Evolutionary conservation across 768 basidiomycete species (phyloP).

Genomic region (Coprinellus micaceus): DNA sequence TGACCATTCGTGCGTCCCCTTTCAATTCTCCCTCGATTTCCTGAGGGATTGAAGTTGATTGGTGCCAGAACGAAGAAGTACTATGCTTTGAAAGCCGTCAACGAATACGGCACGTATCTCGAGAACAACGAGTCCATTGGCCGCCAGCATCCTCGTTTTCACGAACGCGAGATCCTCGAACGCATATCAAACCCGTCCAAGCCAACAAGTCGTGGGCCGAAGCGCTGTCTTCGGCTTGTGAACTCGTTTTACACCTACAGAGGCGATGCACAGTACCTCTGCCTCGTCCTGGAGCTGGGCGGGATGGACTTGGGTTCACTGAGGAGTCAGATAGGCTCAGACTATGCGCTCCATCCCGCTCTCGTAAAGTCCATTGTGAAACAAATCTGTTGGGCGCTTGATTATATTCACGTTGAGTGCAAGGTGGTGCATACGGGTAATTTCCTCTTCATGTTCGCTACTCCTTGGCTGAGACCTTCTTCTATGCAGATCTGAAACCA

Average conservation of each 20-base stretch:
- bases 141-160: slow-evolving; percentile 40
- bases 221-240: slow-evolving; percentile 70
- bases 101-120: slow-evolving; percentile 21
- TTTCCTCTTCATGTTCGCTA: not conserved
- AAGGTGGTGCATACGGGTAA: slow-evolving; percentile 65
- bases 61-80: slow-evolving; percentile 31
- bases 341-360: slow-evolving; percentile 34
- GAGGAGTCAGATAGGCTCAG: slow-evolving; percentile 38
- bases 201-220: slow-evolving; percentile 48
- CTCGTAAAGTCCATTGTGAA: slow-evolving; percentile 55
- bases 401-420: slow-evolving; percentile 52
- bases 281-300: slow-evolving; percentile 82
- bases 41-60: not conserved
- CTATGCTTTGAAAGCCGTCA: slow-evolving; percentile 51
- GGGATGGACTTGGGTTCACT: slow-evolving; percentile 69
- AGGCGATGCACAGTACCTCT: slow-evolving; percentile 75
- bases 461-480: not conserved
- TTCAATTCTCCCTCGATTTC: not conserved
- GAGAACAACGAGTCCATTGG: slow-evolving; percentile 45
- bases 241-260: slow-evolving; percentile 77
- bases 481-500: slow-evolving; percentile 8
- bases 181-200: not conserved
- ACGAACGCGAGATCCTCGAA: slow-evolving; percentile 24
- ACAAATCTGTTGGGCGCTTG: slow-evolving; percentile 49
- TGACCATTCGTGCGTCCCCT: slow-evolving; percentile 23